Conservation (phyloP, 2,329 filamentous ascomycete genomes). For the Alternaria arborescens region DNA sequence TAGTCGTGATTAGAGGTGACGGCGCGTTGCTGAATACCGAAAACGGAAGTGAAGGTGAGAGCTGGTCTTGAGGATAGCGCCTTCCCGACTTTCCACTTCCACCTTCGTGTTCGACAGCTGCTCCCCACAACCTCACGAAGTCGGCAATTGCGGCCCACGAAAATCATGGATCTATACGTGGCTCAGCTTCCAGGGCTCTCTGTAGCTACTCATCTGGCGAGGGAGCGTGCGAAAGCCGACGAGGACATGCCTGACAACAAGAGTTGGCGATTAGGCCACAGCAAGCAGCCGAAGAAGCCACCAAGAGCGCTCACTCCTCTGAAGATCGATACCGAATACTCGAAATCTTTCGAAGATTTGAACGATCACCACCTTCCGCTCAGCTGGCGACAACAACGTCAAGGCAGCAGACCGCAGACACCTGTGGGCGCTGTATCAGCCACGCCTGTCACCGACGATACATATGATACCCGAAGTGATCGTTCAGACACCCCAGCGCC, state of each 20-base stretch:
- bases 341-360: conserved; percentile 18
- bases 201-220: conserved; percentile 12
- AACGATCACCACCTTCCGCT: conserved; percentile 26
- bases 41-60: conserved; percentile 8
- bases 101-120: neutral
- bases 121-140: neutral
- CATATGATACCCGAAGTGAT: conserved; percentile 40
- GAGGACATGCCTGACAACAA: conserved; percentile 32
- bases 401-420: conserved; percentile 33
- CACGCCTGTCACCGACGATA: conserved; percentile 34
- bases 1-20: neutral
- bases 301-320: conserved; percentile 20
- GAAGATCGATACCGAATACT: conserved; percentile 16
- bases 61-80: neutral
- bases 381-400: conserved; percentile 36
- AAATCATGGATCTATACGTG: conserved; percentile 14
- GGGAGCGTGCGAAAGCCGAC: conserved; percentile 3
- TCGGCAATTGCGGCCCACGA: conserved; percentile 5
- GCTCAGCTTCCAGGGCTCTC: conserved; percentile 12
- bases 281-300: conserved; percentile 29
- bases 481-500: conserved; percentile 40
- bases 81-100: neutral
- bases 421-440: conserved; percentile 22
- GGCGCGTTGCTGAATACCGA: neutral
- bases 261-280: conserved; percentile 35